phyloP scores from a whole-genome alignment of 176 grass and related monocot species.

The Alloteropsis semialata region DNA sequence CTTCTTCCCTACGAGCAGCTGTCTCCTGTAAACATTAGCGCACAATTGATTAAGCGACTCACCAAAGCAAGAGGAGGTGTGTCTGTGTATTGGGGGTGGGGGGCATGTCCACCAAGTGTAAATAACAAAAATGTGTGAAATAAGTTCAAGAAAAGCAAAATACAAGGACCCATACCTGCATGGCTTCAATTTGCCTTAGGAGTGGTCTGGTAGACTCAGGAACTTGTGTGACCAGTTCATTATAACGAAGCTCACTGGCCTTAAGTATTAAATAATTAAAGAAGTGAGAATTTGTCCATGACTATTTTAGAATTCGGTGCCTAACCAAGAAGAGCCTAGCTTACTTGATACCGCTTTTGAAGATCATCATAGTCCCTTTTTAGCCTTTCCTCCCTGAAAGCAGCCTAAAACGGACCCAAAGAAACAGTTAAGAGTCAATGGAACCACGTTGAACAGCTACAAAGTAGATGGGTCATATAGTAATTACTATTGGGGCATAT shows the following conservation, averaged over 20 bases:
- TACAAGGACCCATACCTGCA: slow-evolving; percentile 69
- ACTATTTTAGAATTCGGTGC: slow-evolving; percentile 15
- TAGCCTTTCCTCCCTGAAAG: slow-evolving; percentile 91
- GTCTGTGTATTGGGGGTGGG: too few species aligned
- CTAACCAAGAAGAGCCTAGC: slow-evolving; percentile 18
- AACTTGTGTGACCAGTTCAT: slow-evolving; percentile 97
- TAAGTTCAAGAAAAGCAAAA: slow-evolving; percentile 12
- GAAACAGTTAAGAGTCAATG: neutral
- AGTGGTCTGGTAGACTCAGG: slow-evolving; percentile 96
- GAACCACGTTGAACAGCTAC: neutral
- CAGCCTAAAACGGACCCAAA: slow-evolving; percentile 53
- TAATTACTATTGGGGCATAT: neutral
- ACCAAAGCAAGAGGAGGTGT: slow-evolving; percentile 4
- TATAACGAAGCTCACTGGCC: slow-evolving; percentile 95
- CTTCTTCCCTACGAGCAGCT: slow-evolving; percentile 84
- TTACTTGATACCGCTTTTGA: slow-evolving; percentile 97
- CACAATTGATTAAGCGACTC: slow-evolving; percentile 15
- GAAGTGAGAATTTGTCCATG: neutral
- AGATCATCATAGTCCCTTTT: slow-evolving; percentile 94
- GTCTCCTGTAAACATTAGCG: slow-evolving; percentile 69
- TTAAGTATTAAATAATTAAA: slow-evolving; percentile 40
- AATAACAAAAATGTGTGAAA: slow-evolving; percentile 6
- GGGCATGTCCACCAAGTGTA: neutral
- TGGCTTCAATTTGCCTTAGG: slow-evolving; percentile 97
- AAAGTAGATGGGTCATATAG: slow-evolving; percentile 1